Conservation (phyloP, 768 basidiomycete genomes). For the Macrocybe gigantea region DNA sequence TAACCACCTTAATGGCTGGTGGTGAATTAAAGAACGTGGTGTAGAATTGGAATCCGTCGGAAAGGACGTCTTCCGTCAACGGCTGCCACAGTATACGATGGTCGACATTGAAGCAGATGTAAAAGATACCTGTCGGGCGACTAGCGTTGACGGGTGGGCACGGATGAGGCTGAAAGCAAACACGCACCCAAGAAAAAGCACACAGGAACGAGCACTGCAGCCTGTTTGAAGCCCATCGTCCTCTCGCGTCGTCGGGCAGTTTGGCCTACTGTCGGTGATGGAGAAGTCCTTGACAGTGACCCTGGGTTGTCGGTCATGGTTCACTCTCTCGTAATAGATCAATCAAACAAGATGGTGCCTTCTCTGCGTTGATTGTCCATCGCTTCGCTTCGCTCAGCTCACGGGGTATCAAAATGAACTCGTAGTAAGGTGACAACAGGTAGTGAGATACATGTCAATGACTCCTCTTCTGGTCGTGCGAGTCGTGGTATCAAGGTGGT, state of each 20-base stretch:
- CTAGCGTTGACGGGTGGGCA: background rate
- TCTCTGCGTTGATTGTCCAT: too few species aligned
- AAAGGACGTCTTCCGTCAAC: slow-evolving; percentile 55
- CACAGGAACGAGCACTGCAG: slow-evolving; percentile 79
- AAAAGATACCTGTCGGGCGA: slow-evolving; percentile 54
- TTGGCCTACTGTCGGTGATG: slow-evolving; percentile 2
- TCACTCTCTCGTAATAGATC: background rate
- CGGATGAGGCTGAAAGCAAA: slow-evolving; percentile 9
- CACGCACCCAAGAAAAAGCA: slow-evolving; percentile 84
- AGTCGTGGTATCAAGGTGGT: slow-evolving; percentile 10
- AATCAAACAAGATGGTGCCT: too few species aligned
- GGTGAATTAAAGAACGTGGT: slow-evolving; percentile 91
- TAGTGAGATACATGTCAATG: background rate
- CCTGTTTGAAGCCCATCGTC: slow-evolving; percentile 83
- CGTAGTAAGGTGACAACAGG: too few species aligned
- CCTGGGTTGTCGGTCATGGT: too few species aligned
- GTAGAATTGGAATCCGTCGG: slow-evolving; percentile 87
- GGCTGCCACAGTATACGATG: slow-evolving; percentile 73
- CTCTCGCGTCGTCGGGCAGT: slow-evolving; percentile 1
- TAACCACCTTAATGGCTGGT: slow-evolving; percentile 81
- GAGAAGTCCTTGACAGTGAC: background rate
- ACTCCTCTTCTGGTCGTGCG: slow-evolving; percentile 7
- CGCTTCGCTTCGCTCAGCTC: too few species aligned
- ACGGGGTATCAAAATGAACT: too few species aligned
- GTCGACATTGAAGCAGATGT: slow-evolving; percentile 86